Evolutionary conservation across 305 asterid genomes (phyloP), one percentile per base, ranked within the genome.

Genomic region (Euphrasia arctica): DNA sequence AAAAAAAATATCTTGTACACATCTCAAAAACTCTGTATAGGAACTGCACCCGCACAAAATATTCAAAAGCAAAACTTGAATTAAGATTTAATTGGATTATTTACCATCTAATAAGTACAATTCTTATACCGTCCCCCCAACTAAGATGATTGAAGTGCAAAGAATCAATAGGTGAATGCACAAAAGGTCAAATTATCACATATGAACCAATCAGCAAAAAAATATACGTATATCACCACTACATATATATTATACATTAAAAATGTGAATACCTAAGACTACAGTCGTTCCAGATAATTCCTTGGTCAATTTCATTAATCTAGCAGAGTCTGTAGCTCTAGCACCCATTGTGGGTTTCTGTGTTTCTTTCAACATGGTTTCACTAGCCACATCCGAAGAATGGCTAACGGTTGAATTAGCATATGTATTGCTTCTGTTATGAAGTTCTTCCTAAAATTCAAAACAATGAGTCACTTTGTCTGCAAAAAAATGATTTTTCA

Each of bases 321-420:
- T 85, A 25, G 96, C 98, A 60, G 96, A 90, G 65, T 91, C 98
- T 28, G 96, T 88, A 68, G 96, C 91, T 78, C 95, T 83, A 65
- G 95, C 96, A 70, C 96, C 96, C 73, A 88, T 48, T 27, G 81
- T 15, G 59, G 84, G 43, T 76, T 83, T 88, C 39, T 79, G 87
- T 47, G 77, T 74, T 71, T 82, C 96, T 66, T 76, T 78, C 64
- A 87, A 70, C 22, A 79, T 50, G 60, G 57, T 80, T 69, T 88
- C 89, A 68, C 75, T 58, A 70, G 63, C 70, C 65, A 71, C 62
- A 11, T 75, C 65, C 4, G 82, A 76, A 64, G 83, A 52, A 51
- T 72, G 71, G 75, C 69, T 77, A 68, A 65, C 72, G 9, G 92
- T 79, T 63, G 95, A 78, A 72, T 79, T 80, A 70, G 80, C 76